A percentile compares a stretch with the other conserved stretches of the same genome.
These are phyloP conservation scores for Fusarium nodosum DNA, from an alignment of 2,329 filamentous ascomycete genomes.

Conservation along the genomic window DNA sequence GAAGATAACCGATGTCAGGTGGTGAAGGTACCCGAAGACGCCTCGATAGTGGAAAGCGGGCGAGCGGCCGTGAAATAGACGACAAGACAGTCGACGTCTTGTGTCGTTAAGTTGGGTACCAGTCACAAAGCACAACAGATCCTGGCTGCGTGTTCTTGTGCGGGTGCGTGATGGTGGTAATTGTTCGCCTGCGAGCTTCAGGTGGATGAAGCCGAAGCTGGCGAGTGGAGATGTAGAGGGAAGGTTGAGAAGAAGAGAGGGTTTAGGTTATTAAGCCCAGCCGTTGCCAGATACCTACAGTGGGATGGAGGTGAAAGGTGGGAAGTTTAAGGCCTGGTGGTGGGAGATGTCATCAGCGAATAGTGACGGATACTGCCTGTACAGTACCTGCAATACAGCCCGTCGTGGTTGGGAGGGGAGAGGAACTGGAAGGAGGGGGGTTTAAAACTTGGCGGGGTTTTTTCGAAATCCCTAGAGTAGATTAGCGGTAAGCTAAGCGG, in stretches of 20 bases:
- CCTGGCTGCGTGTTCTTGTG: constrained; percentile 25
- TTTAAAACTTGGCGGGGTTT: constrained; percentile 50
- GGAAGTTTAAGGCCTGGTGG: constrained; percentile 3
- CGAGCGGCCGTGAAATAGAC: constrained; percentile 27
- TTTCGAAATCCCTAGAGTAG: constrained; percentile 37
- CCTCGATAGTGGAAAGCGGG: constrained; percentile 28
- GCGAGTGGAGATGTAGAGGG: constrained; percentile 36
- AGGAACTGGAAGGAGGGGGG: constrained; percentile 9
- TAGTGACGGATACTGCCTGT: constrained; percentile 7
- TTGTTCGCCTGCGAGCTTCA: constrained; percentile 33
- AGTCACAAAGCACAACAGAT: constrained; percentile 18
- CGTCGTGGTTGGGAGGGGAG: constrained; percentile 38
- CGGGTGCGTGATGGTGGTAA: constrained; percentile 22
- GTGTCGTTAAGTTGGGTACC: constrained; percentile 32
- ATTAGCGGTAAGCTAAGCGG: constrained; percentile 42
- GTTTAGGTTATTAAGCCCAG: constrained; percentile 39
- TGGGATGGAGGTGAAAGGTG: constrained; percentile 20
- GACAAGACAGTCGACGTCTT: constrained; percentile 35
- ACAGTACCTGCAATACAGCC: constrained; percentile 13
- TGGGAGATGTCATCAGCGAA: constrained; percentile 16
- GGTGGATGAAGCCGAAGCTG: constrained; percentile 40
- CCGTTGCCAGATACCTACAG: constrained; percentile 23
- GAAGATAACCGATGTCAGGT: constrained; percentile 36
- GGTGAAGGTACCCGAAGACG: constrained; percentile 29
- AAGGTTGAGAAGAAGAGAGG: constrained; percentile 33